These are phyloP conservation scores for Rhynchospora pubera DNA, from an alignment of 176 grass and related monocot species.

Conservation along the genomic window DNA sequence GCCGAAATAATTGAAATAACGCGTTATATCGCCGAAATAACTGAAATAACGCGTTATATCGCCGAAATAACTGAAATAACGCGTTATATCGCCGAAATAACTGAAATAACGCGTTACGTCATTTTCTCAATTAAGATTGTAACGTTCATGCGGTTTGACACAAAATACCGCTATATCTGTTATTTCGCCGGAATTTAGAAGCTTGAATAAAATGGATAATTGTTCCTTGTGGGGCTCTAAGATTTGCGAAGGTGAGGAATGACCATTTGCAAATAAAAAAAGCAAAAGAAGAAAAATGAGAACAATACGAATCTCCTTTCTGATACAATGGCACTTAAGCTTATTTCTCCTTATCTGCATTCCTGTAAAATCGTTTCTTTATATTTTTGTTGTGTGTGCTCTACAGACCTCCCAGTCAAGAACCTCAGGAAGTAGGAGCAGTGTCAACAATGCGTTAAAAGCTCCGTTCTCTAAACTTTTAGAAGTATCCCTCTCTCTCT, in stretches of 20 bases:
- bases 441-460: slow-evolving; percentile 25
- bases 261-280: not conserved
- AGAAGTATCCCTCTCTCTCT: too few relatives aligned
- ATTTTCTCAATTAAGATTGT: too few relatives aligned
- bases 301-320: not conserved
- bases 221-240: not conserved
- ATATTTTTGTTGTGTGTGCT: not conserved
- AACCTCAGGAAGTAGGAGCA: not conserved
- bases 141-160: too few relatives aligned
- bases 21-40: too few relatives aligned
- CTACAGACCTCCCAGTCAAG: slow-evolving; percentile 7
- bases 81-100: too few relatives aligned
- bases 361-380: not conserved
- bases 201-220: too few relatives aligned
- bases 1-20: too few relatives aligned
- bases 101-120: too few relatives aligned
- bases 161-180: too few relatives aligned
- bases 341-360: not conserved
- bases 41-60: too few relatives aligned
- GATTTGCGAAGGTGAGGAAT: not conserved
- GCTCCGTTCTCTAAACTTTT: slow-evolving; percentile 26
- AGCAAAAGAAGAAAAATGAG: not conserved
- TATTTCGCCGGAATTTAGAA: too few relatives aligned
- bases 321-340: not conserved
- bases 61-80: too few relatives aligned